Evolutionary conservation across 768 basidiomycete species (phyloP), one percentile per base, ranked within the genome.

Genomic region (Leccinum boreale): DNA sequence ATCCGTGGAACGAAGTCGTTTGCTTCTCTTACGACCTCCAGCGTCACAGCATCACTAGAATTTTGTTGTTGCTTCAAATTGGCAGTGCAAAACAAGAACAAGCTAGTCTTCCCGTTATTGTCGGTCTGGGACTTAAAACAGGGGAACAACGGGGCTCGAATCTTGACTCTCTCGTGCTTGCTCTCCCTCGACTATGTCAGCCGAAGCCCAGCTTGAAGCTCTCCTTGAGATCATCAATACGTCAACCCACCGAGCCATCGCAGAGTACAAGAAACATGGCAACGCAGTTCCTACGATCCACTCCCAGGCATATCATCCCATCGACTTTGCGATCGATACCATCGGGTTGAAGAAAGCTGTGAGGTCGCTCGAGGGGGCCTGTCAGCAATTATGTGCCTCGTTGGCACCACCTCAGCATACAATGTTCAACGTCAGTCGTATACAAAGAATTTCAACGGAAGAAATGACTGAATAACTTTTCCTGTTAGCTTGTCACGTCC

Each of bases 181-280:
- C 31, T 33, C 12, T 44, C 47, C 54, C 21, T 10, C n/a, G 36
- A 46, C 39, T 1, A 67, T 67, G 65, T 67, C 66, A 19, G 58
- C 49, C 9, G 66, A 67, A 47, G 21, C 23, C 14, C 45, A 47
- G 23, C 45, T 47, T 21, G 45, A 47, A 47, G 45, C 23, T 47
- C 65, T 74, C 48, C 66, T 75, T 36, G 63, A 59, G 8, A 71
- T 74, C n/a, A 70, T 74, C 57, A 69, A 65, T 35, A 56, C 61
- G 1, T 64, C 74, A 10, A 62, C 72, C 21, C 64, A 57, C 5
- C 60, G 62, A 55, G 64, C 64, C 17, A 67, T 70, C 14, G 52
- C 58, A 15, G 67, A 65, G 42, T 70, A 70, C 59, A 70, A 65
- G 50, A 68, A 69, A 23, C 50, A 45, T 0, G 66, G 58, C 2